These are phyloP conservation scores for Ogataea polymorpha DNA, from an alignment of 805 yeast species.

Conservation along the genomic window DNA sequence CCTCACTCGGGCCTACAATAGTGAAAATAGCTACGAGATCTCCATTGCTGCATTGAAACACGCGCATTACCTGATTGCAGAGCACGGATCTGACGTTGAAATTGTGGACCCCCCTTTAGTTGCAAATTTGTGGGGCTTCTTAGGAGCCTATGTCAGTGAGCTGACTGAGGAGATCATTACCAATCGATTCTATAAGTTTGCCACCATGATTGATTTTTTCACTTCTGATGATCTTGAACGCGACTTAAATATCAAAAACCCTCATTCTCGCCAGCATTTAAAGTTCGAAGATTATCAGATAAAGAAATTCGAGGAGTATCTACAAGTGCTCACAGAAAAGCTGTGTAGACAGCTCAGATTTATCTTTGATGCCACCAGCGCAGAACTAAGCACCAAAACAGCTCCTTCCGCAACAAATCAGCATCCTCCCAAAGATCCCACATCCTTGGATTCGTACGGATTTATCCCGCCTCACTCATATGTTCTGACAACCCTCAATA, in stretches of 20 bases:
- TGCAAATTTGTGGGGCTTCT: constrained; percentile 57
- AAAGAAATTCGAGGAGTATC: constrained; percentile 34
- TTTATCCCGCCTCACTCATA: constrained; percentile 66
- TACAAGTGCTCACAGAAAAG: constrained; percentile 26
- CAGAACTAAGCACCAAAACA: constrained; percentile 27
- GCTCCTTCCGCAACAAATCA: too few relatives aligned
- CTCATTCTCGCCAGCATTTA: constrained; percentile 31
- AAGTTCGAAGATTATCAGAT: constrained; percentile 43
- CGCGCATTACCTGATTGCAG: constrained; percentile 22
- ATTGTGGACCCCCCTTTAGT: constrained; percentile 49
- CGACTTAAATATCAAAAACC: constrained; percentile 11
- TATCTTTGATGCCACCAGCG: constrained; percentile 34
- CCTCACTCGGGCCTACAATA: constrained; percentile 35
- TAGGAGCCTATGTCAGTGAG: constrained; percentile 39
- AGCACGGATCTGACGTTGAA: constrained; percentile 25
- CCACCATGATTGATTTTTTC: constrained; percentile 55
- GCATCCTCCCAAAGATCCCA: constrained; percentile 8
- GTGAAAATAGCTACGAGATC: constrained; percentile 13
- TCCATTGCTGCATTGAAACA: constrained; percentile 28
- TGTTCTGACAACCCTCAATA: constrained; percentile 55
- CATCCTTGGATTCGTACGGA: constrained; percentile 36
- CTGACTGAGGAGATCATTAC: constrained; percentile 32
- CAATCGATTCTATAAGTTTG: constrained; percentile 45
- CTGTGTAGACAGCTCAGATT: constrained; percentile 28
- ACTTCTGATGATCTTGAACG: constrained; percentile 42